Base-by-base conservation (phyloP, 306 rosid species). In the Castanea crenata region DNA sequence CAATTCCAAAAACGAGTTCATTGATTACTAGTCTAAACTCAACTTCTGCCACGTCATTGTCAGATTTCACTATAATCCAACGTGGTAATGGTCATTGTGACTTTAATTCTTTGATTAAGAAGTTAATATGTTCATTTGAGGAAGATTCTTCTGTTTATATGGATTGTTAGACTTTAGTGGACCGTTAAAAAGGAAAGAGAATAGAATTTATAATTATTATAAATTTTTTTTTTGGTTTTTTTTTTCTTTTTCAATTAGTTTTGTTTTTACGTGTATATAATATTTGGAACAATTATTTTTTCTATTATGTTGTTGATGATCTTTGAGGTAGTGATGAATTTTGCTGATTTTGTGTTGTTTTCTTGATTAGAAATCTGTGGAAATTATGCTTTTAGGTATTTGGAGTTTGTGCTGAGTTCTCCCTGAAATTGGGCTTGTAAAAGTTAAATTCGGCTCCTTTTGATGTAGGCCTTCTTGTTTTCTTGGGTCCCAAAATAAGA, bases 101-200 rank as follows among this genome's bases (percentile, higher is more conserved):
- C 2, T 64, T 90, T 78, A 69, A 68, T 80, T 78, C 86, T 14
- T 79, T 91, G 52, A 59, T 92, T 81, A 87, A 74, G 88, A 89
- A 57, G 77, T 79, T 75, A 62, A 75, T 92, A 15, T 95, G 99
- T 89, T 83, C 84, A 4, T 86, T 82, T 59, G 87, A 76, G 46
- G 71, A 84, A 6, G 97, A 91, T 89, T 91, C 96, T 85, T 89
- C 92, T 89, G 91, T 87, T 19, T 95, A 95, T 84, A 89, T 79
- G 57, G 92, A 92, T 84, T 92, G 99, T 82, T 86, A 49, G 16
- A 49, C 54, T 10, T 49, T 49, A 85, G 82, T 51, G 73, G 76
- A 38, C 32, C 21, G 74, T 44, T 76, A 19, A 21, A 82, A 55
- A 73, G 32, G 38, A 27, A 76, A 78, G 18, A 70, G 55, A 59